Evolutionary conservation across 2,329 filamentous ascomycete genomes (phyloP).

Genomic region (Fonsecaea nubica): DNA sequence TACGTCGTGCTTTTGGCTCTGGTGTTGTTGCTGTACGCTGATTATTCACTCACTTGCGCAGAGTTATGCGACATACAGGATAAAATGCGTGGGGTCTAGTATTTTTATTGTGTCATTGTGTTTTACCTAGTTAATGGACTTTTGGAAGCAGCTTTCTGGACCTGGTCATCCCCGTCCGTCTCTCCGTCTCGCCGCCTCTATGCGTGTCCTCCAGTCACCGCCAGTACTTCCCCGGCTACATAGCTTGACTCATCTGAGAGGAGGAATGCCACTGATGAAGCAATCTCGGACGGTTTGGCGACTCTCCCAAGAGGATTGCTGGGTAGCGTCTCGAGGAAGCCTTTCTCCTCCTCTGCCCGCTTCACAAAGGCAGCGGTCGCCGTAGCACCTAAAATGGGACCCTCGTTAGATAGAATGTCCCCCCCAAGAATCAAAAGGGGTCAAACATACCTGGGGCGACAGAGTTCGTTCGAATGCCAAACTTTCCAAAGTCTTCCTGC

Average conservation of each 20-base stretch:
- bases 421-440: neutral
- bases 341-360: constrained; percentile 26
- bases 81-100: neutral
- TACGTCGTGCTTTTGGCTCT: neutral
- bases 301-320: constrained; percentile 25
- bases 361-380: constrained; percentile 28
- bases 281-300: constrained; percentile 43
- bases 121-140: neutral
- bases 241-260: constrained; percentile 55
- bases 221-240: constrained; percentile 28
- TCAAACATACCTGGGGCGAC: constrained; percentile 37
- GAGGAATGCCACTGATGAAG: constrained; percentile 55
- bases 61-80: no score
- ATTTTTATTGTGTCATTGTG: constrained; percentile 2
- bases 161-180: neutral
- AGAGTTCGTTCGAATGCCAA: constrained; percentile 48
- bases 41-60: no score
- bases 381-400: constrained; percentile 19
- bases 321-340: constrained; percentile 28
- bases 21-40: no score
- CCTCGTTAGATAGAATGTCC: neutral
- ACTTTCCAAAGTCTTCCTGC: constrained; percentile 44
- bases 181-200: neutral
- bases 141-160: neutral
- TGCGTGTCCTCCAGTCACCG: constrained; percentile 25